Evolutionary conservation across 75 land plant species (phyloP).

Genomic region (Sequoia sempervirens): DNA sequence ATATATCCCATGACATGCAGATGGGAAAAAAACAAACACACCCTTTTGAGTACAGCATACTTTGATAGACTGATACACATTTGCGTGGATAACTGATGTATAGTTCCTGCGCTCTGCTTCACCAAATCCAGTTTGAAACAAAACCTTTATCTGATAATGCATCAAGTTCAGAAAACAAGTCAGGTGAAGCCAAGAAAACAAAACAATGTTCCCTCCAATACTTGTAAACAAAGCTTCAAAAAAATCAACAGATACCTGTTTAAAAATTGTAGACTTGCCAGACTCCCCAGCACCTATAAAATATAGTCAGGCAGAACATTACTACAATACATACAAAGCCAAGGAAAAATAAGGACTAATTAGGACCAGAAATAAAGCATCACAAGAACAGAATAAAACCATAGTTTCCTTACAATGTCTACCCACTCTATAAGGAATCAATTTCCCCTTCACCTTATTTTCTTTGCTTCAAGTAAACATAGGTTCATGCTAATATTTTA

Average conservation of each 20-base stretch:
- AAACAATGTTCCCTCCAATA: not conserved
- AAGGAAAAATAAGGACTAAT: not conserved
- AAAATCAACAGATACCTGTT: constrained; percentile 57
- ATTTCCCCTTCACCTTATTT: not conserved
- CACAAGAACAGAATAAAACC: not conserved
- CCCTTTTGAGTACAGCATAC: constrained; percentile 70
- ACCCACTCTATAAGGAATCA: not conserved
- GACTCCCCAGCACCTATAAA: constrained; percentile 90
- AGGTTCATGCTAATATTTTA: not conserved
- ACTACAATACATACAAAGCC: not conserved
- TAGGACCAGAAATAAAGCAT: not conserved
- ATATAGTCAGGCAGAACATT: not conserved
- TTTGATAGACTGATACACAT: constrained; percentile 90
- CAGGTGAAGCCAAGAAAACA: not conserved
- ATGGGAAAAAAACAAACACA: constrained; percentile 61
- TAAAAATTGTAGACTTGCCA: constrained; percentile 94
- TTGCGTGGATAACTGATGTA: constrained; percentile 82
- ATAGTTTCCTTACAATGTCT: not conserved
- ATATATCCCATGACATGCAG: constrained; percentile 13
- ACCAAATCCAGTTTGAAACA: constrained; percentile 81
- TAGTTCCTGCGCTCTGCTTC: constrained; percentile 76
- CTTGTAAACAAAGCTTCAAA: not conserved
- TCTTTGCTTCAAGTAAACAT: not conserved
- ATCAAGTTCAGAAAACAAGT: not conserved
- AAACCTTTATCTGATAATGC: constrained; percentile 70